Percentiles rank a stretch among this genome's conserved stretches.
Evolutionary conservation across 2,329 filamentous ascomycete genomes (phyloP).

Genomic region (Colletotrichum shisoi): DNA sequence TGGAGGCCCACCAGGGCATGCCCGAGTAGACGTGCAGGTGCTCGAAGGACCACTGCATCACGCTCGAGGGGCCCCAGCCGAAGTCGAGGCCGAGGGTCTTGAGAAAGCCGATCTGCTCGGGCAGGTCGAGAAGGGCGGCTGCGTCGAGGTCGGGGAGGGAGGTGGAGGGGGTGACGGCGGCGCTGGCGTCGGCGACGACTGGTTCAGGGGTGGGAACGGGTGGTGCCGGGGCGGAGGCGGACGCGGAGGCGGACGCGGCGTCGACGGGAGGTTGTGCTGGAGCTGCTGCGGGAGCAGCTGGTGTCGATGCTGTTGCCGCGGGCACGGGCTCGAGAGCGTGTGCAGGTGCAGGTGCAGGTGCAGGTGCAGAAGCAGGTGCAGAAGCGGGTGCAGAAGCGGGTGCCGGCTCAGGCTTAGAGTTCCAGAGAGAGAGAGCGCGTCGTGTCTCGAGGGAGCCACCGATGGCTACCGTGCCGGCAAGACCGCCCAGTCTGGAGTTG

Average conservation of each 20-base stretch:
- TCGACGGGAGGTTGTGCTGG: constrained; percentile 29
- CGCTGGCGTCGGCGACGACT: constrained; percentile 20
- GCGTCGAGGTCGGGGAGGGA: constrained; percentile 49
- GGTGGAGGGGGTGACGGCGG: constrained; percentile 30
- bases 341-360: no score
- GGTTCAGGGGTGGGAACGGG: constrained; percentile 47
- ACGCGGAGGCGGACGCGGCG: constrained; percentile 32
- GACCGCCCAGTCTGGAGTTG: constrained; percentile 14
- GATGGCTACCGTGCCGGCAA: constrained; percentile 45
- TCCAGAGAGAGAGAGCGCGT: constrained; percentile 38
- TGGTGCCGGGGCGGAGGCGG: constrained; percentile 42
- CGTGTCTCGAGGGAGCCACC: constrained; percentile 42
- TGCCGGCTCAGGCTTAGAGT: constrained; percentile 37
- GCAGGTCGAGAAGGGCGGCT: constrained; percentile 64
- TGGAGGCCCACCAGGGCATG: constrained; percentile 82
- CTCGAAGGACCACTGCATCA: constrained; percentile 80
- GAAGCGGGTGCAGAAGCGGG: background rate
- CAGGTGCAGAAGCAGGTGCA: no score
- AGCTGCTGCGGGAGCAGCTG: constrained; percentile 39
- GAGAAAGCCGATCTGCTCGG: constrained; percentile 83
- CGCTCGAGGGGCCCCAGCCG: constrained; percentile 78
- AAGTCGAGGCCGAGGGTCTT: constrained; percentile 85
- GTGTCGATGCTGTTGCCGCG: constrained; percentile 33
- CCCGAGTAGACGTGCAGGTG: constrained; percentile 79
- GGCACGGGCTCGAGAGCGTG: background rate